These are phyloP conservation scores for Trichophyton simii DNA, from an alignment of 2,329 filamentous ascomycete species.

Conservation along the genomic window DNA sequence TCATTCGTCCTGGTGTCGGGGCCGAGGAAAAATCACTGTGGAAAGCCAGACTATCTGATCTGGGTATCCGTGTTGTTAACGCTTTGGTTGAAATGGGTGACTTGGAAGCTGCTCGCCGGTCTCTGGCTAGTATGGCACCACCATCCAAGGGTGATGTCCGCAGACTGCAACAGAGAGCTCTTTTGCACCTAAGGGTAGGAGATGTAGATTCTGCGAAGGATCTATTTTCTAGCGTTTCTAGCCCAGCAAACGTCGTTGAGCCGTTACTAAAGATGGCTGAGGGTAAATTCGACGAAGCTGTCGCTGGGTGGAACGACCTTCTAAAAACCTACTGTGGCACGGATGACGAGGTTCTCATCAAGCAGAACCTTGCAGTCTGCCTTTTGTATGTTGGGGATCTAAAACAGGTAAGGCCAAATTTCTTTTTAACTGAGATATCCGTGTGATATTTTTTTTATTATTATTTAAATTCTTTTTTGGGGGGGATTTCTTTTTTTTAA, in stretches of 20 bases:
- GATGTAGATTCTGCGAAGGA: slow-evolving; percentile 55
- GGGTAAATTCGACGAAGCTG: slow-evolving; percentile 54
- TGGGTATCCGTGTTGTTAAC: slow-evolving; percentile 54
- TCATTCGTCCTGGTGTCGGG: slow-evolving; percentile 40
- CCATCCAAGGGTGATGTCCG: slow-evolving; percentile 21
- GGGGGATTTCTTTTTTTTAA: neutral
- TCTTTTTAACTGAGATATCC: neutral
- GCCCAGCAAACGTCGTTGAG: slow-evolving; percentile 24
- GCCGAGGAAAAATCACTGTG: slow-evolving; percentile 52
- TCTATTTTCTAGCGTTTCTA: slow-evolving; percentile 32
- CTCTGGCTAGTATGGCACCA: slow-evolving; percentile 48
- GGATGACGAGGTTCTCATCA: slow-evolving; percentile 53
- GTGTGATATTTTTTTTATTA: neutral
- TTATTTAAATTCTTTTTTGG: no score
- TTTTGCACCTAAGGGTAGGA: slow-evolving; percentile 68
- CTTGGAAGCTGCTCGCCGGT: slow-evolving; percentile 61
- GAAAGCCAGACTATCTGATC: slow-evolving; percentile 58
- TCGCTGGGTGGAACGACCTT: slow-evolving; percentile 47
- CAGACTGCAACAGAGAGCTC: slow-evolving; percentile 35
- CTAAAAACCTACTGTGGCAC: slow-evolving; percentile 33
- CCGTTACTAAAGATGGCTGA: slow-evolving; percentile 70
- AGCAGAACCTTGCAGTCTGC: slow-evolving; percentile 73
- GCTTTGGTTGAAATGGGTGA: slow-evolving; percentile 60
- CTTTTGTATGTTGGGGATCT: slow-evolving; percentile 70
- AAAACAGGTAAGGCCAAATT: slow-evolving; percentile 44